Evolutionary conservation across 371 early-diverging fungal genomes (phyloP), one percentile per base, ranked within the genome.

Genomic region (Nematocida ausubeli): DNA sequence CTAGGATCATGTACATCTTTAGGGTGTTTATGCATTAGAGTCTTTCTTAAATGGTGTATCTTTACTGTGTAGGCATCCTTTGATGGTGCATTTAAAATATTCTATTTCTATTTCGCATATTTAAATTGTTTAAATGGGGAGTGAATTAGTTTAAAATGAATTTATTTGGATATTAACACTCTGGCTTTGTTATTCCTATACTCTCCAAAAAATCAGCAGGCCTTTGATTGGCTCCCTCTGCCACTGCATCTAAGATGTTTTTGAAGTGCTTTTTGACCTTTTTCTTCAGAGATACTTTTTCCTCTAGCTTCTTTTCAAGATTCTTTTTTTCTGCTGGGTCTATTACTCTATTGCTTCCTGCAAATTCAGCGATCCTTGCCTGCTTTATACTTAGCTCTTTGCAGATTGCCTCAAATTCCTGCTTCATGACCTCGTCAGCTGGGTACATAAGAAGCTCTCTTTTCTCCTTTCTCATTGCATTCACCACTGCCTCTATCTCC

Each of bases 141-240:
- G n/a, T n/a, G n/a, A n/a, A n/a, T n/a, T n/a, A n/a, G n/a, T n/a
- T n/a, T n/a, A n/a, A 47, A 19, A 7, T 7, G 7, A 47, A 47
- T 12, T 19, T 47, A 7, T 47, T 47, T 47, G 19, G 7, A 12
- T 19, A 26, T 55, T 30, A 55, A 24, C 24, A 19, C 32, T 55
- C 32, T 26, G 60, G 60, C 51, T 30, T 3, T 19, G 79, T 68
- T 60, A 85, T 72, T 44, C 83, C 85, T 28, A 80, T 6, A 24
- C 81, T 82, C n/a, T 73, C 78, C 24, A 82, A 40, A 24, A 85
- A 57, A 26, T 78, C 82, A 26, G 54, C 56, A 35, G 72, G 80
- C 54, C 65, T 82, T 26, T 71, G 72, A 24, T 64, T 81, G 49
- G 70, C 40, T 14, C 83, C 81, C 56, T 85, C 85, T 34, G 34